Evolutionary conservation across 2,329 filamentous ascomycete species (phyloP).

Genomic region (Neurospora sp.): DNA sequence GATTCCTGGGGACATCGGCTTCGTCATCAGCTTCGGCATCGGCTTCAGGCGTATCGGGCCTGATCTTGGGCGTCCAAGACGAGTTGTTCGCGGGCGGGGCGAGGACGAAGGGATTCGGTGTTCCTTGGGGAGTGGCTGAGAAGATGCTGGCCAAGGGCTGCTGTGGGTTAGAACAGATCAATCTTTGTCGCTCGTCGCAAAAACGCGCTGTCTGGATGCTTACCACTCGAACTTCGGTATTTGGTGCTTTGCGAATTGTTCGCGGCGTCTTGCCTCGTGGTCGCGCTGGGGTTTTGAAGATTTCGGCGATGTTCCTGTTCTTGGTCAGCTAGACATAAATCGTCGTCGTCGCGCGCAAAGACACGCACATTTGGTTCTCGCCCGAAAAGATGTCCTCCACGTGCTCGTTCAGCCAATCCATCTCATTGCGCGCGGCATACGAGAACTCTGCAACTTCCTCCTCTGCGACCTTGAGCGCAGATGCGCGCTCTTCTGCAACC

Average conservation of each 20-base stretch:
- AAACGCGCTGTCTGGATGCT: slow-evolving; percentile 22
- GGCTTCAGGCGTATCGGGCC: neutral
- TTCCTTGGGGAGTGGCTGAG: slow-evolving; percentile 44
- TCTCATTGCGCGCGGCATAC: slow-evolving; percentile 83
- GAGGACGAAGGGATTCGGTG: slow-evolving; percentile 44
- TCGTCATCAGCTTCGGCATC: neutral
- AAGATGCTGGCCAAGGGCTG: slow-evolving; percentile 53
- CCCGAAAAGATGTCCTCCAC: slow-evolving; percentile 84
- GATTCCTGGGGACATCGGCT: neutral
- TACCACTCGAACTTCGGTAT: slow-evolving; percentile 53
- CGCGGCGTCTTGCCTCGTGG: slow-evolving; percentile 73
- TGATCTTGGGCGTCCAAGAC: slow-evolving; percentile 45
- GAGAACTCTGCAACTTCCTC: slow-evolving; percentile 88
- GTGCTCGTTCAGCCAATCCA: slow-evolving; percentile 98
- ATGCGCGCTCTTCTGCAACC: slow-evolving; percentile 75
- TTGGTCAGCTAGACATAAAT: slow-evolving; percentile 8
- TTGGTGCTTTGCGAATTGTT: slow-evolving; percentile 53
- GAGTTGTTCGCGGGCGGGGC: slow-evolving; percentile 30
- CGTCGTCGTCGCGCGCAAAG: neutral
- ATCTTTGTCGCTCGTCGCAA: neutral
- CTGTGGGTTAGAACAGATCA: slow-evolving; percentile 9
- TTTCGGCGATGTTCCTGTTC: slow-evolving; percentile 74
- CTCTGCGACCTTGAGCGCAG: slow-evolving; percentile 64
- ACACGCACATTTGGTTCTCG: slow-evolving; percentile 70
- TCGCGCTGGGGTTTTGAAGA: slow-evolving; percentile 91